Percentiles rank a stretch among this genome's conserved stretches.
phyloP scores from a whole-genome alignment of 2,329 filamentous ascomycete species.

The Stachybotrys elegans region DNA sequence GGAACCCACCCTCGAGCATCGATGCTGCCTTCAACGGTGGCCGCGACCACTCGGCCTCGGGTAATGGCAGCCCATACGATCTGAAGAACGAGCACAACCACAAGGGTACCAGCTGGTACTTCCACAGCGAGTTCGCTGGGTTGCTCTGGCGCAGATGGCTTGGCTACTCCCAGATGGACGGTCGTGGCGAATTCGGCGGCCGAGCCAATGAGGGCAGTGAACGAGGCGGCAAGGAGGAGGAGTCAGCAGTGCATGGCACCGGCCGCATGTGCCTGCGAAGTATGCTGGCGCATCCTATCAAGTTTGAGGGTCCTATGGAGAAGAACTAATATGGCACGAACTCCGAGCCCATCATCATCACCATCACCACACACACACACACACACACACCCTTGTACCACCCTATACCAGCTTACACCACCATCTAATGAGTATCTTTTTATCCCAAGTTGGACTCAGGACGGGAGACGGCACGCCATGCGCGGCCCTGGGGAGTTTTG shows the following conservation, averaged over 20 bases:
- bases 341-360: not conserved
- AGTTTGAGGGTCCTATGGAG: conserved; percentile 54
- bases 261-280: conserved; percentile 75
- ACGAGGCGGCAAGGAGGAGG: conserved; percentile 48
- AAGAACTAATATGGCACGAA: conserved; percentile 16
- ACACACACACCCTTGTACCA: not conserved
- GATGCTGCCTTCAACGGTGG: conserved; percentile 77
- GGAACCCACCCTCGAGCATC: conserved; percentile 60
- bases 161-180: conserved; percentile 50
- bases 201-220: conserved; percentile 39
- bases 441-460: too few relatives aligned
- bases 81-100: conserved; percentile 75
- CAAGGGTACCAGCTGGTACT: conserved; percentile 79
- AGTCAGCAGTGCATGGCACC: conserved; percentile 35
- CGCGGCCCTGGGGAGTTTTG: too few relatives aligned
- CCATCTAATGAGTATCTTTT: too few relatives aligned
- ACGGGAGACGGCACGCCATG: too few relatives aligned
- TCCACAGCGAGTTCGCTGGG: conserved; percentile 71
- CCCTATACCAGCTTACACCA: too few relatives aligned
- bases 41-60: conserved; percentile 59
- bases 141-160: conserved; percentile 80
- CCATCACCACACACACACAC: not conserved
- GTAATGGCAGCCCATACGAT: conserved; percentile 63
- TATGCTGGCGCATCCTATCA: conserved; percentile 79
- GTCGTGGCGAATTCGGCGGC: conserved; percentile 44